Conservation (phyloP, 257 asterid genomes). For the Salvia splendens region DNA sequence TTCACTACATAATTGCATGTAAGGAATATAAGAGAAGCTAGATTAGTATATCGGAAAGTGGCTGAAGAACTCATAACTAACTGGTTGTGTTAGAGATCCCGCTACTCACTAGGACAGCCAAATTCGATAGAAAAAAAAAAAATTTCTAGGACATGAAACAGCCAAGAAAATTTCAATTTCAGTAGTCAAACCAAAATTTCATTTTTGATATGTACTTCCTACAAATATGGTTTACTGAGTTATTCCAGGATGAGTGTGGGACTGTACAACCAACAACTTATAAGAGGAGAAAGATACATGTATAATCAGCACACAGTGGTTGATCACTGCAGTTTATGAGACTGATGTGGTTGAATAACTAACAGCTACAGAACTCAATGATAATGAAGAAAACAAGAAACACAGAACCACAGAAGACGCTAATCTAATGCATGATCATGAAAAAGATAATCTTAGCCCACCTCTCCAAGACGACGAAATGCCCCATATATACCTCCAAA, state of each 20-base stretch:
- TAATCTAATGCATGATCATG: background rate
- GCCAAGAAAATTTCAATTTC: background rate
- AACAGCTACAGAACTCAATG: slow-evolving; percentile 7
- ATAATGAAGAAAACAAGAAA: background rate
- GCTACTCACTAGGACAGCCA: background rate
- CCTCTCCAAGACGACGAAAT: slow-evolving; percentile 62
- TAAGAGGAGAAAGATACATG: background rate
- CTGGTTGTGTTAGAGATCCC: background rate
- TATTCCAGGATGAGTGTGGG: slow-evolving; percentile 4
- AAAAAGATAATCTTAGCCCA: slow-evolving; percentile 36
- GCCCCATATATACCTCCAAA: slow-evolving; percentile 87
- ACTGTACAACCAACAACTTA: background rate
- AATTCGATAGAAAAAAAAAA: background rate
- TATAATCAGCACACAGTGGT: slow-evolving; percentile 15
- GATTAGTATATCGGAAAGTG: background rate
- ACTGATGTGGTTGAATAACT: background rate
- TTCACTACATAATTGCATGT: background rate
- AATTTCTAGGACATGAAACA: background rate
- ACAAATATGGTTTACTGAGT: background rate
- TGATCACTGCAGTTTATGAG: slow-evolving; percentile 10
- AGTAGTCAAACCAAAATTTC: slow-evolving; percentile 2
- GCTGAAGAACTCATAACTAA: slow-evolving; percentile 14
- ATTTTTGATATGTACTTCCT: background rate
- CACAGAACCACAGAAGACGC: background rate
- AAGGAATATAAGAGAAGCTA: background rate